Evolutionary conservation across 805 yeast genomes (phyloP), one percentile per base, ranked within the genome.

Genomic region (Ogataea salicorniae): DNA sequence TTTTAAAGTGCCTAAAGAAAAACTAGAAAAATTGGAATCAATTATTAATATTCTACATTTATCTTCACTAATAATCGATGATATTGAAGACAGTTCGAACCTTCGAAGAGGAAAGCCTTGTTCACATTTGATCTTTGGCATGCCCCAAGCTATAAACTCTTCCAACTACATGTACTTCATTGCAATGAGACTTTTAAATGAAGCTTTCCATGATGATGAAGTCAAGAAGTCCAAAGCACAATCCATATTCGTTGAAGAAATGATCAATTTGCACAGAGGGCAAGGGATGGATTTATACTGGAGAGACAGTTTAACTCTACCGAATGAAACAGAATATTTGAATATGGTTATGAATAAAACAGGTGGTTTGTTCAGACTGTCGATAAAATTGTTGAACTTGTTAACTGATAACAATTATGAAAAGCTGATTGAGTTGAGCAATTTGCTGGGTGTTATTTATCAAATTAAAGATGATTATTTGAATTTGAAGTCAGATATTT

Each of bases 201-300:
- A 53, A 60, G 66, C 47, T 29, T 56, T 57, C 22, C 46, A 40
- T 29, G 40, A 55, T 50, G 38, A 59, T 55, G 42, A 49, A 42
- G 9, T 2, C n/a, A 31, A 54, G 50, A 40, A 57, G 57, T 57
- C 56, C 37, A 53, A 54, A 43, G 71, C 64, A 15, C 66, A 70
- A 4, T 61, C 61, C 18, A 73, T 82, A 1, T 75, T 82, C 50
- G 72, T 79, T 50, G 86, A 86, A 43, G 97, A 91, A 57, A 72
- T 91, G 80, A 63, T 87, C 45, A 83, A 85, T 58, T 67, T 91
- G 48, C 97, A 91, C 62, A 74, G 85, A 41, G 98, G 98, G 6
- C 98, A 91, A 69, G 95, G 96, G 0, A 66, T 85, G 50, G 98
- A 91, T 57, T 74, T 91, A 18, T 84, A 82, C 63, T 91, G 97